Conservation (phyloP, 345 rosid genomes). For the Clausena lansium region DNA sequence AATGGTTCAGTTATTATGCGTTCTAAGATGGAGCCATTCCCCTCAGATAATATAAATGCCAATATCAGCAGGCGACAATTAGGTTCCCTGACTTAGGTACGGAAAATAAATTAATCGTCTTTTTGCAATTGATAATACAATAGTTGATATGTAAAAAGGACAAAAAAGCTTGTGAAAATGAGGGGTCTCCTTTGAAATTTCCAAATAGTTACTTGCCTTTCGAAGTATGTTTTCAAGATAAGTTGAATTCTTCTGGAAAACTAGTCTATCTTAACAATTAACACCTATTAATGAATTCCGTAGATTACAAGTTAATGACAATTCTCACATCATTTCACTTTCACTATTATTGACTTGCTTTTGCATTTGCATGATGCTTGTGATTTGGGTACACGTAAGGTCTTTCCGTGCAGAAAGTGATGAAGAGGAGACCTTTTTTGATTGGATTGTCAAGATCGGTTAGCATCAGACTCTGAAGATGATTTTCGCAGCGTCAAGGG, state of each 20-base stretch:
- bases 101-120: no score
- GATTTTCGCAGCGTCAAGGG: conserved; percentile 27
- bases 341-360: neutral
- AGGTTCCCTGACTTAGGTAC: neutral
- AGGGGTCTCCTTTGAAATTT: neutral
- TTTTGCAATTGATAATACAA: no score
- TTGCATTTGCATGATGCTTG: neutral
- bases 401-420: conserved; percentile 17
- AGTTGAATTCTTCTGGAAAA: neutral
- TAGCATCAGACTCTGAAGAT: conserved; percentile 24
- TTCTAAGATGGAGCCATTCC: neutral
- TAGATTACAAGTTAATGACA: neutral
- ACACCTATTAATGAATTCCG: neutral
- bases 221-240: no score
- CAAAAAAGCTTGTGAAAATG: no score
- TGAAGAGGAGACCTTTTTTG: conserved; percentile 15
- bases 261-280: neutral
- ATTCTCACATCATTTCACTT: neutral
- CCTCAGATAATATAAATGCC: neutral
- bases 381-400: neutral
- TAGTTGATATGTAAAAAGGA: no score
- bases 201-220: neutral
- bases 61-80: neutral
- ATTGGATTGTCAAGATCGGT: conserved; percentile 5
- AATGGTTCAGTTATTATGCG: neutral